Percentiles rank a stretch among this genome's conserved stretches.
Evolutionary conservation across 2,329 filamentous ascomycete genomes (phyloP).

Genomic region (Fusarium gaditjirri): DNA sequence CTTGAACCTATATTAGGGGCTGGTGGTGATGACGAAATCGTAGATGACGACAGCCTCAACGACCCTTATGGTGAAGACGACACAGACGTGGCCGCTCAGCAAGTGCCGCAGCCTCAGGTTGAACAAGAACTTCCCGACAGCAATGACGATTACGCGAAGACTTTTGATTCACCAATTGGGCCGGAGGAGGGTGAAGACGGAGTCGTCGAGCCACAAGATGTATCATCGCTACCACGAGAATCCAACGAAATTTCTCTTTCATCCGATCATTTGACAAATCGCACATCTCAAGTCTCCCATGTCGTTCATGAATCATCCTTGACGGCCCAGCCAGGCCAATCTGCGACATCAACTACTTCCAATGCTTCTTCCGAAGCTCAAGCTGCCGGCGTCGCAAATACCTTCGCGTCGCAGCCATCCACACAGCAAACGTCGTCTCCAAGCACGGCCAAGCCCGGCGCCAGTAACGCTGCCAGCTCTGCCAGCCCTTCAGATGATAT

Average conservation of each 20-base stretch:
- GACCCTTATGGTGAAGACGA: conserved; percentile 58
- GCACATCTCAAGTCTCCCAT: conserved; percentile 47
- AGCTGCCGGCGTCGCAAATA: conserved; percentile 35
- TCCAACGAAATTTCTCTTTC: conserved; percentile 55
- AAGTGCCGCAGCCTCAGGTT: conserved; percentile 44
- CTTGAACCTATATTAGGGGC: conserved; percentile 49
- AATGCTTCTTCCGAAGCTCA: conserved; percentile 45
- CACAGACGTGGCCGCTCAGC: conserved; percentile 42
- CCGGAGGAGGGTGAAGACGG: conserved; percentile 51
- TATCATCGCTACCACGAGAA: conserved; percentile 57
- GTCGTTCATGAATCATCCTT: conserved; percentile 48
- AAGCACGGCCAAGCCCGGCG: conserved; percentile 45
- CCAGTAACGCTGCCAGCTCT: conserved; percentile 43
- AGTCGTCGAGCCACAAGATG: conserved; percentile 52
- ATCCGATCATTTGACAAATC: conserved; percentile 52
- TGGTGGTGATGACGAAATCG: conserved; percentile 52
- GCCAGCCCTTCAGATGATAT: conserved; percentile 51
- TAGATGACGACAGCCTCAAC: conserved; percentile 61
- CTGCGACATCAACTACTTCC: conserved; percentile 42
- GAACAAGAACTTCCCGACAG: conserved; percentile 48
- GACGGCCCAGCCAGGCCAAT: conserved; percentile 41
- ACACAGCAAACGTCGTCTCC: conserved; percentile 41
- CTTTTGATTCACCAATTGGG: conserved; percentile 60
- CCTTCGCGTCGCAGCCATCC: conserved; percentile 36
- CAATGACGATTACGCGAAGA: conserved; percentile 63